Base-by-base conservation (phyloP, 306 rosid species). In the Dryas drummondii region DNA sequence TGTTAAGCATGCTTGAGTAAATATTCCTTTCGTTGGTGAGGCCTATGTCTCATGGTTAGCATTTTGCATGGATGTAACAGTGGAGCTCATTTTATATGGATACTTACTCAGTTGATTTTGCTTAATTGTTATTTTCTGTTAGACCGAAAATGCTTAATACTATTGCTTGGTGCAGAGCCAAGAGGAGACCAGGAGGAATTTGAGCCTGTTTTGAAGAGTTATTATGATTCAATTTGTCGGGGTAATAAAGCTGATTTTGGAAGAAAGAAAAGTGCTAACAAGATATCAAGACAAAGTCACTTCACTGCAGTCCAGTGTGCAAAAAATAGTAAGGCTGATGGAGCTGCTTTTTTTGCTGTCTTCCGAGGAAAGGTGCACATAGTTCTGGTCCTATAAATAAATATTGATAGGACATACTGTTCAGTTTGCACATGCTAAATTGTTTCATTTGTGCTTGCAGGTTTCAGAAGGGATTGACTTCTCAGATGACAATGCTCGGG, bases 381-480 rank as follows among this genome's bases (percentile, higher is more conserved):
- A 0, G 55, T 46, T 45, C 51, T 71, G 45, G 45, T 66, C 74
- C 13, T 52, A 41, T 10, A 70, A 10, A 37, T 52, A 3, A 10
- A 8, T 16, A 71, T 5, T 71, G 51, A 70, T 41, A 41, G 53
- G 52, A 12, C 13, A 19, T 11, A 54, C 41, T 71, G 44, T 42
- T 42, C n/a, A 55, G 9, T 12, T 79, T 82, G 3, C 51, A 71
- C 64, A 70, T 79, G 67, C 84, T 80, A 68, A 66, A 9, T 78
- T 79, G 42, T 49, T 70, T 6, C 73, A 14, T 69, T 22, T 50
- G 67, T 84, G 73, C 85, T 71, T 85, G 86, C 93, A 94, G 98
- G 91, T 94, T 82, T 91, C 98, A 49, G 98, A 94, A 81, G 97
- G 98, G 83, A 88, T 94, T 55, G 98, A 94, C 85, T 94, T 94